Base-by-base conservation (phyloP, 2,329 filamentous ascomycete species). In the Alternaria consortialis region DNA sequence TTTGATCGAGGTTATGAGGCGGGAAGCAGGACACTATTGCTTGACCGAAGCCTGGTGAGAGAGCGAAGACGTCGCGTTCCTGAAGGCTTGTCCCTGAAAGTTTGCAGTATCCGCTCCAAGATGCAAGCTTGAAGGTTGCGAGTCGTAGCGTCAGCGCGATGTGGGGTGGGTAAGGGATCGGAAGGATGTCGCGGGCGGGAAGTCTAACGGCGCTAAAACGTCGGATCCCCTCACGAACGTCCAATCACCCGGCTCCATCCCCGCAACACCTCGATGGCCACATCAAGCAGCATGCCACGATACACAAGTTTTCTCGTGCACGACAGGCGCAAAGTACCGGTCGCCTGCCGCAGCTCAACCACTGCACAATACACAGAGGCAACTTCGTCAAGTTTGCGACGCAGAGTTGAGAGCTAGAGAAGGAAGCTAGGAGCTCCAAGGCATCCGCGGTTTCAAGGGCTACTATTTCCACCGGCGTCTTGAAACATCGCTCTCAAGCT, bases 161-260 rank as follows among this genome's bases (percentile, higher is more conserved):
- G 36, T 50, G 46, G 54, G 20, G 54, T 31, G 13, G n/a, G 31
- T 40, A 37, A 52, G 27, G 47, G 17, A 15, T 9, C 34, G 17
- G 53, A 47, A 43, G 50, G 17, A 7, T 34, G 32, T 42, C 17
- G 48, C 32, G 34, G 17, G 36, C 37, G 57, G 54, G 54, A 57
- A 32, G 48, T 42, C 44, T 39, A 29, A 34, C 0, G 13, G 25
- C 37, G 48, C 43, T 20, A 20, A 47, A 40, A 27, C 20, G 29
- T 58, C 63, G 63, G 63, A 32, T 66, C 63, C 61, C 63, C 63
- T 64, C 63, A 61, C 27, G 4, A 15, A 29, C 36, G 39, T 15
- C 47, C 56, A 48, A 61, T 56, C 46, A 40, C 61, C 31, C 40
- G 53, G n/a, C 31, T 20, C n/a, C 44, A 29, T 61, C 63, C 48